Conservation (phyloP, 495 filamentous ascomycete species). For the Neurospora terricola region DNA sequence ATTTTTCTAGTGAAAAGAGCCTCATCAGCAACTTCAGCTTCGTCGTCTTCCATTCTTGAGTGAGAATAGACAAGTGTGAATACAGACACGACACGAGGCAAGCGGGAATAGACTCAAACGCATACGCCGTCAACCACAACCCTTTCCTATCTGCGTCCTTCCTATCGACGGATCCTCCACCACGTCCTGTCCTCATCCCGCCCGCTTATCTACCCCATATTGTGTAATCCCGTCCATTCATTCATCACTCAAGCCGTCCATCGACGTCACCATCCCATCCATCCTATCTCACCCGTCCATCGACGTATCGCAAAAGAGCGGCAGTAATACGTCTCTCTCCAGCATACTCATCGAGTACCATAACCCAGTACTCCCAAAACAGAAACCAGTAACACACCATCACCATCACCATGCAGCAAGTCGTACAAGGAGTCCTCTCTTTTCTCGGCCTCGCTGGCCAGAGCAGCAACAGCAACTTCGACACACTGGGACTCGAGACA, state of each 20-base stretch:
- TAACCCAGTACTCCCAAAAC: neutral
- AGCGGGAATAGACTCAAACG: neutral
- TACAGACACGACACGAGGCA: neutral
- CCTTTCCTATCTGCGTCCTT: neutral
- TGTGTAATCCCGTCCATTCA: neutral
- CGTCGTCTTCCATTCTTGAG: neutral
- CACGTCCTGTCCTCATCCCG: neutral
- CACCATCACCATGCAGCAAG: conserved; percentile 4
- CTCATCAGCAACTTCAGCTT: neutral
- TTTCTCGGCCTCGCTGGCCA: neutral
- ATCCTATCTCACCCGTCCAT: neutral
- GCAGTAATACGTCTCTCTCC: neutral
- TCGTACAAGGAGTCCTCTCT: conserved; percentile 7
- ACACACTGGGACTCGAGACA: neutral
- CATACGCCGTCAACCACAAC: neutral
- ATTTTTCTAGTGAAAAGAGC: neutral
- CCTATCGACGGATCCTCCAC: neutral
- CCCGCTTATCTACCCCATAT: neutral
- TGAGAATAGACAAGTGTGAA: neutral
- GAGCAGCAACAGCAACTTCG: neutral
- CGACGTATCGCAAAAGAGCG: neutral
- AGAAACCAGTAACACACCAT: neutral
- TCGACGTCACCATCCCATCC: neutral
- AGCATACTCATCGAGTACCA: neutral
- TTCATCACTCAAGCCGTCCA: neutral